phyloP scores from a whole-genome alignment of 2,329 filamentous ascomycete genomes.

The Aspergillus tanneri region DNA sequence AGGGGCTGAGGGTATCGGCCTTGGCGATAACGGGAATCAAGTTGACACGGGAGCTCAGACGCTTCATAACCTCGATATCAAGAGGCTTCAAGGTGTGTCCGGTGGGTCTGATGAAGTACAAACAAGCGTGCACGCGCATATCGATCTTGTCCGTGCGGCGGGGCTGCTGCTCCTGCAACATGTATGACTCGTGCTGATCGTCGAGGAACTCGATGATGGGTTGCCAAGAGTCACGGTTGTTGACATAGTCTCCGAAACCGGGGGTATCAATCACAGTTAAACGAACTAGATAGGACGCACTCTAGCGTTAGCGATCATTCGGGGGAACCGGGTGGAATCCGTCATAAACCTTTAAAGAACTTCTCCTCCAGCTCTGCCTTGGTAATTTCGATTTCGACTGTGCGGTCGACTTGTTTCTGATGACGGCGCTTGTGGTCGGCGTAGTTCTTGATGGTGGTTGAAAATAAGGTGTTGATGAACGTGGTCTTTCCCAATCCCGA shows the following conservation, averaged over 20 bases:
- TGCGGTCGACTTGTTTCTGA: conserved; percentile 99
- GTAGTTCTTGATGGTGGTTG: conserved; percentile 99
- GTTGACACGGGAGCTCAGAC: conserved; percentile 95
- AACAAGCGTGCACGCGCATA: conserved; percentile 93
- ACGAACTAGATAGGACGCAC: conserved; percentile 64
- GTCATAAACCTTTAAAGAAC: conserved; percentile 91
- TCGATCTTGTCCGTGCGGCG: conserved; percentile 98
- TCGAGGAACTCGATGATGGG: conserved; percentile 99
- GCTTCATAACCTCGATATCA: conserved; percentile 99
- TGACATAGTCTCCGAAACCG: conserved; percentile 99
- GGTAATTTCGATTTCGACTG: conserved; percentile 99
- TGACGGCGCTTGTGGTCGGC: conserved; percentile 99
- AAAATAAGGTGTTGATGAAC: conserved; percentile 99
- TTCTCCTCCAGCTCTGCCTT: conserved; percentile 99
- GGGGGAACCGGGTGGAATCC: neutral
- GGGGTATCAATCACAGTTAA: conserved; percentile 98
- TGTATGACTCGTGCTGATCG: conserved; percentile 99
- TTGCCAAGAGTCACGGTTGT: conserved; percentile 99
- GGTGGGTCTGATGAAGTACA: conserved; percentile 99
- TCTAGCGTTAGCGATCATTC: conserved; percentile 18
- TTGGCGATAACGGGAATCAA: conserved; percentile 98
- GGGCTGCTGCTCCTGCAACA: conserved; percentile 99
- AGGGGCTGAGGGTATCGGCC: conserved; percentile 93
- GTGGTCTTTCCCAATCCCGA: conserved; percentile 98
- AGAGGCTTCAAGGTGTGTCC: conserved; percentile 98